phyloP scores from a whole-genome alignment of 768 basidiomycete species.

The Phanerochaete sordida region DNA sequence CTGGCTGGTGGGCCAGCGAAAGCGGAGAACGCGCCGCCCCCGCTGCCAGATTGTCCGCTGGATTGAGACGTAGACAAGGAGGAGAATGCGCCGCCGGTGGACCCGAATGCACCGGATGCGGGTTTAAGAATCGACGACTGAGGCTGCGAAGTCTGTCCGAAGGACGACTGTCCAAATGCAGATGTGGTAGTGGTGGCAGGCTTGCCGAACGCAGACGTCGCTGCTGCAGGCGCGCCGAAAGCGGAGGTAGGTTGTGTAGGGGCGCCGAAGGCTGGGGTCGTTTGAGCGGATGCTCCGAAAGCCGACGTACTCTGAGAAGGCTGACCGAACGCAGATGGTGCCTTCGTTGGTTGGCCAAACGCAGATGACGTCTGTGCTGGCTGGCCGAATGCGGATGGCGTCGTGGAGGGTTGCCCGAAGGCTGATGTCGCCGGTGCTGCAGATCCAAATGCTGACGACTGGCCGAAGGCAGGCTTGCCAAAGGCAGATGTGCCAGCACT shows the following conservation, averaged over 20 bases:
- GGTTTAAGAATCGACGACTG: conserved; percentile 28
- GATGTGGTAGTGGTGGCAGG: conserved; percentile 25
- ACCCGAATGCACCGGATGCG: conserved; percentile 30
- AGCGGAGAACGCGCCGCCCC: conserved; percentile 23
- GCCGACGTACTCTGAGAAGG: conserved; percentile 27
- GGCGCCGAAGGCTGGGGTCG: conserved; percentile 26
- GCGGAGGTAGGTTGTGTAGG: conserved; percentile 29
- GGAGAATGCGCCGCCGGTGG: conserved; percentile 48
- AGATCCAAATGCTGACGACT: too few species aligned
- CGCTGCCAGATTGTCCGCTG: conserved; percentile 2
- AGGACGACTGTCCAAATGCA: conserved; percentile 23
- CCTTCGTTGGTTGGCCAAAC: conserved; percentile 24
- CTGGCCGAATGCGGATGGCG: conserved; percentile 37
- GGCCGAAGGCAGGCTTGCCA: conserved; percentile 29
- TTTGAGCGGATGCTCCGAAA: conserved; percentile 16
- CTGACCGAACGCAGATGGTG: conserved; percentile 34
- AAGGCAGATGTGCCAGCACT: not conserved
- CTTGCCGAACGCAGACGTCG: conserved; percentile 36
- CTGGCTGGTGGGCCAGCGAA: conserved; percentile 27
- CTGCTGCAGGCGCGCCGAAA: conserved; percentile 12
- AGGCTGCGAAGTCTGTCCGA: conserved; percentile 12
- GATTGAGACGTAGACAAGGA: conserved; percentile 25
- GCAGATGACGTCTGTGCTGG: conserved; percentile 21
- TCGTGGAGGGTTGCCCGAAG: conserved; percentile 32
- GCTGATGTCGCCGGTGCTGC: conserved; percentile 24